Percentiles rank a stretch among this genome's conserved stretches.
Evolutionary conservation across 2,329 filamentous ascomycete species (phyloP).

Genomic region (Ophiostoma populinum): DNA sequence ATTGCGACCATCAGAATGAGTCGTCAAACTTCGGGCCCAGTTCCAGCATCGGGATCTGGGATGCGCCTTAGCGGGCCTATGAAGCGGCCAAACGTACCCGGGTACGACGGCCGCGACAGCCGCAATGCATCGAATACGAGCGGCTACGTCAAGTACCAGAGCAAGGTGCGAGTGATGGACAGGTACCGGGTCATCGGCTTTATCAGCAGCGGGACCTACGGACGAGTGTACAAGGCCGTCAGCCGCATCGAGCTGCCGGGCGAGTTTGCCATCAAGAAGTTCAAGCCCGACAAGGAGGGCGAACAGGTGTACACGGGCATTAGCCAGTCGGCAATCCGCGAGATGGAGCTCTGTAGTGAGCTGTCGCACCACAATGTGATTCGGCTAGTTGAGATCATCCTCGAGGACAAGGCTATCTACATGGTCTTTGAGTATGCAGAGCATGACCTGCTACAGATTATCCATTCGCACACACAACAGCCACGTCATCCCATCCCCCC

Average conservation of each 20-base stretch:
- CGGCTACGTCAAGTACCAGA: slow-evolving; percentile 37
- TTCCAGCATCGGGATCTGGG: no score
- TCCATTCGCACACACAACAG: slow-evolving; percentile 89
- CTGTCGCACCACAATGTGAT: slow-evolving; percentile 81
- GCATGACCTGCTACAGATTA: slow-evolving; percentile 92
- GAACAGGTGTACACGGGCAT: slow-evolving; percentile 93
- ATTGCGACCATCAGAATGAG: no score
- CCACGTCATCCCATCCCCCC: slow-evolving; percentile 78
- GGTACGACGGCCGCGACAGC: no score
- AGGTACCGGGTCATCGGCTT: slow-evolving; percentile 95
- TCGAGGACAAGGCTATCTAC: slow-evolving; percentile 97
- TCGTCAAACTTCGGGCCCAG: no score
- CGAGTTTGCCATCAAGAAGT: slow-evolving; percentile 98
- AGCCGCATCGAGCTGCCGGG: slow-evolving; percentile 55
- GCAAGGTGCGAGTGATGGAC: slow-evolving; percentile 78
- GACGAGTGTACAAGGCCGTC: slow-evolving; percentile 89
- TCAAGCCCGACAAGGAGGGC: slow-evolving; percentile 97
- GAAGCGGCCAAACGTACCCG: no score
- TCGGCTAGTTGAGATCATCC: slow-evolving; percentile 79
- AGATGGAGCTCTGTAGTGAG: slow-evolving; percentile 94
- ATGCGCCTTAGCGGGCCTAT: no score
- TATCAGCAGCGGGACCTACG: slow-evolving; percentile 96
- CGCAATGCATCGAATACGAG: no score
- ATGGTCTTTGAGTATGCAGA: slow-evolving; percentile 99
- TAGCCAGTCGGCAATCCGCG: slow-evolving; percentile 88